Base-by-base conservation (phyloP, 1,284 basidiomycete species). In the Apiotrichum montevideense region DNA sequence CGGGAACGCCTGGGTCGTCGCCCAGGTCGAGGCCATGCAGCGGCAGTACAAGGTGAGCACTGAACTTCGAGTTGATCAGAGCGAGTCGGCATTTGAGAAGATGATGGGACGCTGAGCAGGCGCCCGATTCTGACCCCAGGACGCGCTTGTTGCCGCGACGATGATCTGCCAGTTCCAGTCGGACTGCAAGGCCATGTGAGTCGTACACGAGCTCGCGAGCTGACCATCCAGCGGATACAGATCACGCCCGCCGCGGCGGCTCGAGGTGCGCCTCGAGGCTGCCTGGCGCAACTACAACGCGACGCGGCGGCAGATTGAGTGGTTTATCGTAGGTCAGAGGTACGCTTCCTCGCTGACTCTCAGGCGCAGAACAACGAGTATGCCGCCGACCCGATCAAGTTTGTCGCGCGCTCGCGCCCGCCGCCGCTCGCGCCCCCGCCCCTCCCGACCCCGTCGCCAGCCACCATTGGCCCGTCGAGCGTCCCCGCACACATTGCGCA, bases 211-310 rank as follows among this genome's bases (percentile, higher is more conserved):
- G 34, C 35, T 7, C n/a, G 29, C 32, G 14, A 21, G 58, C 59
- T 6, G n/a, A 50, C 58, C 11, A 7, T 46, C 39, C 57, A 62
- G 49, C 50, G 55, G 52, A 40, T 56, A 62, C 53, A 49, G 32
- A 39, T 37, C 45, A n/a, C 44, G 44, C 10, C 51, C 56, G 1
- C 66, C 67, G 2, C 42, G 51, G 13, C 59, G 65, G 29, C 63
- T 70, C 37, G 56, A 58, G 35, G 42, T 55, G 32, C 57, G 62
- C 10, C 58, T 69, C 3, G 62, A 65, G 13, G 41, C 49, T 8
- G 59, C 63, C n/a, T 68, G 69, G 67, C 52, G 56, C 8, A 56
- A 56, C 46, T 70, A 70, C 57, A 62, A 68, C 9, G 50, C 62
- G 29, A 59, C 63, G 3, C 54, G 66, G 15, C 53, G 66, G 3